Evolutionary conservation across 148 eudicot species (phyloP).

Genomic region (Rhododendron ferrugineum): DNA sequence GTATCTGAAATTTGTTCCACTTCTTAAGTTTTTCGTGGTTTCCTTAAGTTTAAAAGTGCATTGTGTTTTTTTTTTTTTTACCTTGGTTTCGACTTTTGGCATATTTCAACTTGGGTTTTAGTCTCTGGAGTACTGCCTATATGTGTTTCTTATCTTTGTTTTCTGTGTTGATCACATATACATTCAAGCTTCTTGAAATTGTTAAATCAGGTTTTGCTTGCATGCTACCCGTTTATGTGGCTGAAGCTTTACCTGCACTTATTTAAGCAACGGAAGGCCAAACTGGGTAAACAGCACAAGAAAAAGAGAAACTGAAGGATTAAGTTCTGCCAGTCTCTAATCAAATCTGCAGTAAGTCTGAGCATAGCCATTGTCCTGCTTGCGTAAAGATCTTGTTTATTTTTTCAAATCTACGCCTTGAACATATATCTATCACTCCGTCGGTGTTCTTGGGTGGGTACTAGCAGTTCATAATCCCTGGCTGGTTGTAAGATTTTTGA

Average conservation of each 20-base stretch:
- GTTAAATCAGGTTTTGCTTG: constrained; percentile 52
- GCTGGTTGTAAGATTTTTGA: neutral
- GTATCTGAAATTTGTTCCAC: neutral
- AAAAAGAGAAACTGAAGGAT: constrained; percentile 48
- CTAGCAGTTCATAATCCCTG: neutral
- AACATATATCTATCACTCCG: neutral
- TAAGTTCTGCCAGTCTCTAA: constrained; percentile 1
- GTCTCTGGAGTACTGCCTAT: neutral
- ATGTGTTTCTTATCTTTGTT: neutral
- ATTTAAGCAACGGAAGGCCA: constrained; percentile 67
- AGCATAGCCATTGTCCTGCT: neutral
- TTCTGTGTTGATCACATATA: neutral
- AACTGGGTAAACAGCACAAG: constrained; percentile 44
- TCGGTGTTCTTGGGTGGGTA: neutral
- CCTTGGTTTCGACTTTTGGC: neutral
- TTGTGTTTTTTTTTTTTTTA: neutral
- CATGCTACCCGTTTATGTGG: constrained; percentile 72
- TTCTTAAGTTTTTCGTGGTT: neutral
- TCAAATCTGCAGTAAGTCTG: neutral
- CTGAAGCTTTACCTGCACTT: constrained; percentile 74
- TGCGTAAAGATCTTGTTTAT: neutral
- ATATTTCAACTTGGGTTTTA: neutral
- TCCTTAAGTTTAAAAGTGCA: no score
- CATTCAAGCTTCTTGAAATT: neutral
- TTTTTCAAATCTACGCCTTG: neutral